Conservation (phyloP, 257 asterid genomes). For the Forsythia viridissima region DNA sequence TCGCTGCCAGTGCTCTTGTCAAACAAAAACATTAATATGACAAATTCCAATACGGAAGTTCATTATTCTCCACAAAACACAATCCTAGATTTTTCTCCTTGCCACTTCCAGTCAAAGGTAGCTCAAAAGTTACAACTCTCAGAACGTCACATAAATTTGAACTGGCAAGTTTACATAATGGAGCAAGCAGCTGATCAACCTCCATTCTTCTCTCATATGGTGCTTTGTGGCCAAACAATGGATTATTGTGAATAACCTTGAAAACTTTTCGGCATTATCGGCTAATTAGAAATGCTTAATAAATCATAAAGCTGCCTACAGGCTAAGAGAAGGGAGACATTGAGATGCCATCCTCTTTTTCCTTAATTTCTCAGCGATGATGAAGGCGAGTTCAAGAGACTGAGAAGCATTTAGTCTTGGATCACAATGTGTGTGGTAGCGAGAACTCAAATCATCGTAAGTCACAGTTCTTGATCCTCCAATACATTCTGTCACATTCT, state of each 20-base stretch:
- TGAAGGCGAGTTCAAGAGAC: slow-evolving; percentile 79
- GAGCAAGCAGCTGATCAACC: not conserved
- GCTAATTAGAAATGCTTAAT: slow-evolving; percentile 22
- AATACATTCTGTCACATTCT: slow-evolving; percentile 81
- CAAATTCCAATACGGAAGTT: not conserved
- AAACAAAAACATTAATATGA: not conserved
- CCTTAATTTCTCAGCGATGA: slow-evolving; percentile 67
- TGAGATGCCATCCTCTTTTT: slow-evolving; percentile 61
- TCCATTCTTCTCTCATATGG: not conserved
- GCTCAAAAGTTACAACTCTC: not conserved
- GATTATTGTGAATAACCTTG: not conserved
- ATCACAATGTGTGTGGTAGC: slow-evolving; percentile 85
- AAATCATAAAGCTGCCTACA: slow-evolving; percentile 15
- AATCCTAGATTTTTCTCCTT: not conserved
- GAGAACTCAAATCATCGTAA: slow-evolving; percentile 71
- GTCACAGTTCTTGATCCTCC: slow-evolving; percentile 86
- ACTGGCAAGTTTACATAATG: not conserved
- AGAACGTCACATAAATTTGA: not conserved
- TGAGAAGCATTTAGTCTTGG: slow-evolving; percentile 83
- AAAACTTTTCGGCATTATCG: slow-evolving; percentile 26
- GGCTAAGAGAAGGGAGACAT: slow-evolving; percentile 31
- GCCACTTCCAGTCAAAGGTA: not conserved
- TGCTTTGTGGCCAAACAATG: not conserved
- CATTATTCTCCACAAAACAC: slow-evolving; percentile 11
- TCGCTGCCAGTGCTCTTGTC: not conserved